Percentiles rank a stretch among this genome's conserved stretches.
These are phyloP conservation scores for Pleurozium schreberi DNA, from an alignment of 225 moss, liverwort and hornwort genomes.

Conservation along the genomic window DNA sequence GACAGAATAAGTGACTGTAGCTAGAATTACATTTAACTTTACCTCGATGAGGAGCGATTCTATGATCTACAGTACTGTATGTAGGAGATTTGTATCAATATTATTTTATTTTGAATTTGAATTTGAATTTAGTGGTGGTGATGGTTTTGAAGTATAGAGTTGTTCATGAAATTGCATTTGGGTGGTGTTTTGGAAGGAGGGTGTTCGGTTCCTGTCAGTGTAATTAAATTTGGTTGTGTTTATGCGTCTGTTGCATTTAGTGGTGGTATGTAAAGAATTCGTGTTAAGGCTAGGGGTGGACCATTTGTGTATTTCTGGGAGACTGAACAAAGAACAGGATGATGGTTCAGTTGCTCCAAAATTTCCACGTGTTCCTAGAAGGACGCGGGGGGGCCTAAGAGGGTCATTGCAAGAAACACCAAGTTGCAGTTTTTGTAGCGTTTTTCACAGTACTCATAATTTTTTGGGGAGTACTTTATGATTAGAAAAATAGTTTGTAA, in stretches of 20 bases:
- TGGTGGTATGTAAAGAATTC: neutral
- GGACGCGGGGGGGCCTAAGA: too few species aligned
- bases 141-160: neutral
- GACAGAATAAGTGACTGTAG: neutral
- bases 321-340: neutral
- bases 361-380: too few species aligned
- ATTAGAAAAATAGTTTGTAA: too few species aligned
- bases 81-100: neutral
- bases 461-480: too few species aligned
- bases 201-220: too few species aligned
- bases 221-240: neutral
- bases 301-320: neutral
- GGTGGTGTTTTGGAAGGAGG: too few species aligned
- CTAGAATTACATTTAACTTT: too few species aligned
- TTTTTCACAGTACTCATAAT: too few species aligned
- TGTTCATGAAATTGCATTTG: neutral
- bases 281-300: neutral
- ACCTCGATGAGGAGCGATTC: neutral
- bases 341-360: neutral
- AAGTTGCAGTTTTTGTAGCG: too few species aligned
- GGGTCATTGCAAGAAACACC: too few species aligned
- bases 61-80: neutral
- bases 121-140: too few species aligned
- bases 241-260: neutral
- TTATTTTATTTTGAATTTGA: neutral